Percentiles rank a stretch among this genome's conserved stretches.
phyloP scores from a whole-genome alignment of 2,329 filamentous ascomycete species.

The Pestalotiopsis sp. region DNA sequence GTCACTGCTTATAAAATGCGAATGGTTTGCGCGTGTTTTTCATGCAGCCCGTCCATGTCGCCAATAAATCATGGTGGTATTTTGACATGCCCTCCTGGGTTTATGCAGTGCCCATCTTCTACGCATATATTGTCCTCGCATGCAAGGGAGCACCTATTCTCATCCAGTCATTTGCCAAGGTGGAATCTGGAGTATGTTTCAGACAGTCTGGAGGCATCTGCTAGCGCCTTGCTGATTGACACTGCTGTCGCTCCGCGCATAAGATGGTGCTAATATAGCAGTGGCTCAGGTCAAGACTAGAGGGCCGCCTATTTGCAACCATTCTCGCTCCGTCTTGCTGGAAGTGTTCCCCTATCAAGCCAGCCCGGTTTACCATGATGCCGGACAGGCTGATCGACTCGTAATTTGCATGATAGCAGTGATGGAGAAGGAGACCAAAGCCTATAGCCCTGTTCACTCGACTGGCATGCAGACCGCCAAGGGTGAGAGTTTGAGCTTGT shows the following conservation, averaged over 20 bases:
- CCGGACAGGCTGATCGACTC: background rate
- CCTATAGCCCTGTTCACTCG: background rate
- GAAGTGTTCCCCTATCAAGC: slow-evolving; percentile 8
- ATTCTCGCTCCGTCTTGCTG: background rate
- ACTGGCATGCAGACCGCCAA: background rate
- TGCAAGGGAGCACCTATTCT: background rate
- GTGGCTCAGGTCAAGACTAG: background rate
- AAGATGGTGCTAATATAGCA: background rate
- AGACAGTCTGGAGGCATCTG: background rate
- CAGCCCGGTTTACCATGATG: background rate
- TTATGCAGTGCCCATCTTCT: background rate
- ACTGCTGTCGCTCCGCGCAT: background rate
- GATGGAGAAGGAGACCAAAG: background rate
- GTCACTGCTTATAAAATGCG: background rate
- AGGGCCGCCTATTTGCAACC: background rate
- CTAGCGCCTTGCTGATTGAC: background rate
- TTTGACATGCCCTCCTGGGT: background rate
- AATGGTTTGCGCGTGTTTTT: background rate
- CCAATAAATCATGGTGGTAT: background rate
- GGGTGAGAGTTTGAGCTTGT: background rate
- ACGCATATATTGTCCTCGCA: background rate
- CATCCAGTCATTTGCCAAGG: background rate
- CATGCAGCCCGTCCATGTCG: background rate
- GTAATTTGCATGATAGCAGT: background rate
- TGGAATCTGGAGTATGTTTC: background rate